Conservation (phyloP, 1,139 yeast genomes). For the Blastobotrys apis region DNA sequence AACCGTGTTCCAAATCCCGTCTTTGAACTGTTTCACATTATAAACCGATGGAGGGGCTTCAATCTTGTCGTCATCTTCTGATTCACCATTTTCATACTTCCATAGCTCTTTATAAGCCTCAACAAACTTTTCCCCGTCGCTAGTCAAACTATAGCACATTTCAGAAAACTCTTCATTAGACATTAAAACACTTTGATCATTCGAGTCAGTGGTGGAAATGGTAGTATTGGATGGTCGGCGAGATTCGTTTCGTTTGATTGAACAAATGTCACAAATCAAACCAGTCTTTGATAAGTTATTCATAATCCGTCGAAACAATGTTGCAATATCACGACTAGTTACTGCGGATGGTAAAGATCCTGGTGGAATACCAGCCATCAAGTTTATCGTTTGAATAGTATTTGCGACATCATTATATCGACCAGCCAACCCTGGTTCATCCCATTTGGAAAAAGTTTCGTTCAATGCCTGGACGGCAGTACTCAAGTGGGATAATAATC, state of each 20-base stretch:
- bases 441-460: slow-evolving; percentile 16
- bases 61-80: slow-evolving; percentile 17
- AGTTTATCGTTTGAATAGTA: slow-evolving; percentile 25
- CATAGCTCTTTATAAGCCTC: slow-evolving; percentile 12
- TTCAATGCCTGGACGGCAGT: slow-evolving; percentile 14
- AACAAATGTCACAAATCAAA: slow-evolving; percentile 22
- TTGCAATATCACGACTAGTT: slow-evolving; percentile 24
- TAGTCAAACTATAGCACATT: slow-evolving; percentile 12
- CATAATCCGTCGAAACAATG: slow-evolving; percentile 27
- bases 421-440: slow-evolving; percentile 17
- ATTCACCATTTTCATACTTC: slow-evolving; percentile 1
- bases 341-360: slow-evolving; percentile 27
- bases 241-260: slow-evolving; percentile 15
- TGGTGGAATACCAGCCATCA: slow-evolving; percentile 30
- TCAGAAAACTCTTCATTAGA: slow-evolving; percentile 14
- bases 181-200: neutral
- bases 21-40: slow-evolving; percentile 25
- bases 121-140: slow-evolving; percentile 14
- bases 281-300: slow-evolving; percentile 26
- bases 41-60: slow-evolving; percentile 20
- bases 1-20: slow-evolving; percentile 26
- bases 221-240: slow-evolving; percentile 15
- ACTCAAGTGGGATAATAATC: slow-evolving; percentile 17
- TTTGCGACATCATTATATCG: slow-evolving; percentile 24
- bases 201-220: neutral